Conservation (phyloP, 805 yeast genomes). For the Candida parachauliodes region DNA sequence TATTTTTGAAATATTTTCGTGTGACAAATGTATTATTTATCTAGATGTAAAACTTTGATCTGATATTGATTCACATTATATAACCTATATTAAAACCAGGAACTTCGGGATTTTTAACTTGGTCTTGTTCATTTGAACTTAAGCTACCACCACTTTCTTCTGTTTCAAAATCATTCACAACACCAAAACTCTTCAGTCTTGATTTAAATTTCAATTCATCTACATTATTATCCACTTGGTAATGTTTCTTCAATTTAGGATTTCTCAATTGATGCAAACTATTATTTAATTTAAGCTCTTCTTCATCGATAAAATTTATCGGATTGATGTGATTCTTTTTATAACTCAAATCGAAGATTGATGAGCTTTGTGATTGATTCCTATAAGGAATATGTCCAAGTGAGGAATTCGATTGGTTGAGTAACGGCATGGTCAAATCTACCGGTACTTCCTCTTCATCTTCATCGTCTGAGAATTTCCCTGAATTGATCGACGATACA, state of each 20-base stretch:
- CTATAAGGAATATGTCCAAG: conserved; percentile 11
- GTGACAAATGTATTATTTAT: neutral
- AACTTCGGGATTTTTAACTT: neutral
- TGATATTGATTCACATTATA: conserved; percentile 11
- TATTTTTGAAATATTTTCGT: no score
- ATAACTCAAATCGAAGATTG: conserved; percentile 17
- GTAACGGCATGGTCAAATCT: conserved; percentile 31
- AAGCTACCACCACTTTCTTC: neutral
- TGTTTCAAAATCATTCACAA: conserved; percentile 7
- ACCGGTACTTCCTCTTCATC: conserved; percentile 14
- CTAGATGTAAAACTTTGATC: neutral
- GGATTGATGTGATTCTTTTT: conserved; percentile 13
- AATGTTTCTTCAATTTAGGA: conserved; percentile 27
- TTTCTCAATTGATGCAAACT: conserved; percentile 20
- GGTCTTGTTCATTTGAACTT: neutral
- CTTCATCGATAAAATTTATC: conserved; percentile 24
- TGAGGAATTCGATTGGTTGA: conserved; percentile 24
- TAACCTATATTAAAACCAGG: conserved; percentile 18
- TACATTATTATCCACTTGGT: conserved; percentile 13
- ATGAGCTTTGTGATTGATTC: conserved; percentile 24
- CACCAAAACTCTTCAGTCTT: conserved; percentile 16
- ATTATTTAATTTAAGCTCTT: conserved; percentile 13
- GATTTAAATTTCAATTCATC: conserved; percentile 6
- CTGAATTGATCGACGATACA: conserved; percentile 15
- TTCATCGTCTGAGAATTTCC: no score